A percentile compares a stretch with the other conserved stretches of the same genome.
phyloP scores from a whole-genome alignment of 257 asterid species.

The Avicennia marina region DNA sequence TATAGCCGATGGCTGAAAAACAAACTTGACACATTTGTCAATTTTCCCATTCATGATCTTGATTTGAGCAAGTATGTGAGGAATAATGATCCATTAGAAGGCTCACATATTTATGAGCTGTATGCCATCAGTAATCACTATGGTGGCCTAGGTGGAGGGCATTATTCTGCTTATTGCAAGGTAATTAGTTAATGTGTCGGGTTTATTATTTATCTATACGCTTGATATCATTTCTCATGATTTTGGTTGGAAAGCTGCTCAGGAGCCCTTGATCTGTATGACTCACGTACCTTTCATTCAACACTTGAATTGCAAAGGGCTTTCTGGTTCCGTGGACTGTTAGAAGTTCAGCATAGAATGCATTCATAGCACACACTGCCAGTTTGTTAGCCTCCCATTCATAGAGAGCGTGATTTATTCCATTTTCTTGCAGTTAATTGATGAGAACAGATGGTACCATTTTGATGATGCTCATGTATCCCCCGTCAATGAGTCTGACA shows the following conservation, averaged over 20 bases:
- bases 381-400: no score
- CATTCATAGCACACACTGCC: no score
- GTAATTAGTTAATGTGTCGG: conserved; percentile 29
- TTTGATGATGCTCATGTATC: conserved; percentile 86
- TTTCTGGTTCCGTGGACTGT: no score
- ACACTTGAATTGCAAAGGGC: no score
- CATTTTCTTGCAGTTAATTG: conserved; percentile 52
- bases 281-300: no score
- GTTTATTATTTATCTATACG: background rate
- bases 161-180: conserved; percentile 95
- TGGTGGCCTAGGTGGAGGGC: conserved; percentile 97
- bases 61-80: conserved; percentile 78
- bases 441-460: conserved; percentile 79
- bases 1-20: conserved; percentile 88
- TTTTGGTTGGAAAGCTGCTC: background rate
- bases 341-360: background rate
- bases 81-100: conserved; percentile 51
- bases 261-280: no score
- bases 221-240: background rate
- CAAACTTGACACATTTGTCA: conserved; percentile 87
- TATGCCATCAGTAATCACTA: conserved; percentile 96
- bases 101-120: conserved; percentile 69
- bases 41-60: conserved; percentile 76
- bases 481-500: conserved; percentile 59
- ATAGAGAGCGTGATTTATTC: background rate